Evolutionary conservation across 2,329 filamentous ascomycete species (phyloP).

Genomic region (Colletotrichum destructivum): DNA sequence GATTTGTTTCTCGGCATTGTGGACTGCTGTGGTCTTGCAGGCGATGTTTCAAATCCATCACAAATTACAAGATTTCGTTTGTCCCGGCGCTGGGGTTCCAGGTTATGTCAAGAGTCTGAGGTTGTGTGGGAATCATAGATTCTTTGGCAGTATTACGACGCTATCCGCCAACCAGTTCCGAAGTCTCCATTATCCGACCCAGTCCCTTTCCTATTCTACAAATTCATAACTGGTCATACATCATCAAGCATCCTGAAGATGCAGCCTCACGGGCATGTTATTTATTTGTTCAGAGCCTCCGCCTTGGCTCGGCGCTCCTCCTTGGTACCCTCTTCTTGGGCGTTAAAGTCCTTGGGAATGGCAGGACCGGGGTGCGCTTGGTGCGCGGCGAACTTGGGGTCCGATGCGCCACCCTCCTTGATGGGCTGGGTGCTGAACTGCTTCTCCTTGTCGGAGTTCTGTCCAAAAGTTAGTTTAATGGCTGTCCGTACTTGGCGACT

Average conservation of each 20-base stretch:
- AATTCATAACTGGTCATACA: constrained; percentile 31
- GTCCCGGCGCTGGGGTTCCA: not conserved
- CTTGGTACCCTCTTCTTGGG: constrained; percentile 73
- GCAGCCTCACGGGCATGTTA: not conserved
- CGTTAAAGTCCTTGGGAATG: constrained; percentile 67
- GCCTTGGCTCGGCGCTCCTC: constrained; percentile 78
- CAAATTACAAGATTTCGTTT: not conserved
- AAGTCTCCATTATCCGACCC: not conserved
- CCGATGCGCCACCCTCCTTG: constrained; percentile 53
- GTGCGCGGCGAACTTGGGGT: constrained; percentile 66
- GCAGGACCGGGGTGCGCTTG: constrained; percentile 72
- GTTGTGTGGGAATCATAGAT: constrained; percentile 18
- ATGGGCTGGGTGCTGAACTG: constrained; percentile 63
- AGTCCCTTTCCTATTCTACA: constrained; percentile 22
- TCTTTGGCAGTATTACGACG: constrained; percentile 26
- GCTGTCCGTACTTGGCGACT: not conserved
- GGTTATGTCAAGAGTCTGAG: not conserved
- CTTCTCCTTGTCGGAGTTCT: constrained; percentile 55
- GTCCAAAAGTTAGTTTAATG: constrained; percentile 17
- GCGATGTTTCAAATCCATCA: not conserved
- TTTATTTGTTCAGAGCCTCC: constrained; percentile 75
- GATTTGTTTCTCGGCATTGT: not conserved
- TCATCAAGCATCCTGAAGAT: constrained; percentile 16
- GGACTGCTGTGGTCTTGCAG: not conserved
- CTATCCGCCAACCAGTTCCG: constrained; percentile 26